Conservation (phyloP, 2,329 filamentous ascomycete genomes). For the Fusarium gaditjirri region DNA sequence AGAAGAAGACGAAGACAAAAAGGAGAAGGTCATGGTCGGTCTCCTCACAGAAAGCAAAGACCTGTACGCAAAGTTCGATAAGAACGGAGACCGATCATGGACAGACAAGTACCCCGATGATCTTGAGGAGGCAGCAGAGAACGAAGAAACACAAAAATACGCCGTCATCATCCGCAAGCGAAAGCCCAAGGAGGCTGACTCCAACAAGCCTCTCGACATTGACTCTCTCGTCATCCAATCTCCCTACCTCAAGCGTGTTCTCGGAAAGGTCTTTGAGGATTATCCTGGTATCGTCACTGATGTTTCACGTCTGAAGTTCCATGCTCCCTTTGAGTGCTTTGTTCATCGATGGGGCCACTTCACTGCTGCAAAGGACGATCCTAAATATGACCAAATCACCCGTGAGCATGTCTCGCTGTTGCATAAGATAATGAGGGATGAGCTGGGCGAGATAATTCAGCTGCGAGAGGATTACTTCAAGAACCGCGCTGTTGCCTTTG, state of each 20-base stretch:
- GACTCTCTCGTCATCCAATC: conserved; percentile 74
- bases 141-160: conserved; percentile 69
- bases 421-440: conserved; percentile 58
- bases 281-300: conserved; percentile 70
- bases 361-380: conserved; percentile 52
- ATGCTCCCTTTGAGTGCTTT: conserved; percentile 69
- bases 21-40: conserved; percentile 46
- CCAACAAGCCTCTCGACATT: conserved; percentile 68
- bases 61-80: conserved; percentile 58
- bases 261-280: conserved; percentile 64
- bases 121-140: conserved; percentile 66
- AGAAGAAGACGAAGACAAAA: conserved; percentile 27
- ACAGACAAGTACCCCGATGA: conserved; percentile 65
- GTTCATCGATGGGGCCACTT: conserved; percentile 72
- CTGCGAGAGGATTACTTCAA: conserved; percentile 61
- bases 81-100: conserved; percentile 64
- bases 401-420: conserved; percentile 60
- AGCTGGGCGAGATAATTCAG: conserved; percentile 62
- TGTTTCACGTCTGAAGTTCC: conserved; percentile 70
- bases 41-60: conserved; percentile 55
- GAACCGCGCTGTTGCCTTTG: conserved; percentile 64
- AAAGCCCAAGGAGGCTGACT: conserved; percentile 63
- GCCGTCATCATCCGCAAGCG: conserved; percentile 68
- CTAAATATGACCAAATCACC: conserved; percentile 54
- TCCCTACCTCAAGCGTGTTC: conserved; percentile 66